Evolutionary conservation across 345 rosid species (phyloP).

Genomic region (Turnera subulata): DNA sequence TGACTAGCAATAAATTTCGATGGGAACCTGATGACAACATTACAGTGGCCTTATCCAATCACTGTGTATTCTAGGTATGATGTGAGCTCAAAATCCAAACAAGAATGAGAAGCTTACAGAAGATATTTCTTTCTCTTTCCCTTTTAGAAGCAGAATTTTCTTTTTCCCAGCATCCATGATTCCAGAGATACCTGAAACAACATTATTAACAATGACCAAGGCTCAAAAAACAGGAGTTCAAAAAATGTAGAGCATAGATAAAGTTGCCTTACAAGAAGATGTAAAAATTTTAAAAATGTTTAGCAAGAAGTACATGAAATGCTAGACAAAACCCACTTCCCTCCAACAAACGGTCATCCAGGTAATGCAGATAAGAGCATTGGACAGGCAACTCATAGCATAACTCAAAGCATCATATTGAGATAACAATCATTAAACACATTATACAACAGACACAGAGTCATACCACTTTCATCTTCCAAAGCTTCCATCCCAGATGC

Average conservation of each 20-base stretch:
- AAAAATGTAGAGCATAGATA: background rate
- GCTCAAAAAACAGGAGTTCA: no score
- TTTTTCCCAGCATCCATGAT: slow-evolving; percentile 37
- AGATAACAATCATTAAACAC: slow-evolving; percentile 5
- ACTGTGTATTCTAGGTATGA: background rate
- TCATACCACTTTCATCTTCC: slow-evolving; percentile 53
- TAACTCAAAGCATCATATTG: no score
- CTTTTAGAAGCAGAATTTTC: slow-evolving; percentile 56
- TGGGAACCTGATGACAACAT: background rate
- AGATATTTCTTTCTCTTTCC: slow-evolving; percentile 56
- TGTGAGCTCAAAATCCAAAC: background rate
- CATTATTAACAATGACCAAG: slow-evolving; percentile 2
- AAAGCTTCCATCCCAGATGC: slow-evolving; percentile 35
- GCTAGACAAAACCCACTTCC: no score
- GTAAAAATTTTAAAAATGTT: no score
- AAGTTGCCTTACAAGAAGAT: no score
- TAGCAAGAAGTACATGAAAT: no score
- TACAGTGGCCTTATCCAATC: slow-evolving; percentile 1
- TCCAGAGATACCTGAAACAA: slow-evolving; percentile 41
- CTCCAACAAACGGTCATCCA: background rate
- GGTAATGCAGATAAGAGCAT: background rate
- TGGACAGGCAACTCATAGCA: no score
- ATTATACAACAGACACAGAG: no score
- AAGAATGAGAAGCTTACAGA: slow-evolving; percentile 34
- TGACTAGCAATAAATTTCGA: background rate